A percentile compares a stretch with the other conserved stretches of the same genome.
phyloP scores from a whole-genome alignment of 2,329 filamentous ascomycete genomes.

The Aspergillus hortae region DNA sequence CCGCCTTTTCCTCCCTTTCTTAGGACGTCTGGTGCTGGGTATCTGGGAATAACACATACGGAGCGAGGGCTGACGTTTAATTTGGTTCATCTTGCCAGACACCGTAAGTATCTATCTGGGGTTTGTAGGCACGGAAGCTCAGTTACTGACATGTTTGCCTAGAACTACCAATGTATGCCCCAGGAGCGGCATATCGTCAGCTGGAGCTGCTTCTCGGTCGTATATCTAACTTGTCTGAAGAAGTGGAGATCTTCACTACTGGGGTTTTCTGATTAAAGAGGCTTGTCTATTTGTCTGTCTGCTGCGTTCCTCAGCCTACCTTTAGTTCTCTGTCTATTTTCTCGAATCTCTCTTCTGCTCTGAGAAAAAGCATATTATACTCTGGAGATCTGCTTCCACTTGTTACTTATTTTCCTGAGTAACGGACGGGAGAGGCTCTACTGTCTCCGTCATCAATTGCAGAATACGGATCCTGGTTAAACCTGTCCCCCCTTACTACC shows the following conservation, averaged over 20 bases:
- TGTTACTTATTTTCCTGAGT: no score
- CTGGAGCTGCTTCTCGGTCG: constrained; percentile 73
- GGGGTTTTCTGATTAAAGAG: no score
- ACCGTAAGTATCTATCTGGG: constrained; percentile 45
- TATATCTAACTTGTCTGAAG: constrained; percentile 38
- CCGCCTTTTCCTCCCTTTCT: not conserved
- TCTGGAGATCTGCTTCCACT: no score
- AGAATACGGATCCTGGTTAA: no score
- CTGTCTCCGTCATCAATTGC: no score
- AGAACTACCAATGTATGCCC: constrained; percentile 60
- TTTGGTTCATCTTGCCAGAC: constrained; percentile 61
- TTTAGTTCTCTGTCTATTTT: no score
- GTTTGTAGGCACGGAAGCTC: constrained; percentile 40
- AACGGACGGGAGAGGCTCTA: no score
- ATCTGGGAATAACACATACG: constrained; percentile 66
- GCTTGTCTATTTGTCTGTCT: no score
- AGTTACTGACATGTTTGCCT: constrained; percentile 48
- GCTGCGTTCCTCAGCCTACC: no score
- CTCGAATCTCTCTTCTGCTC: no score
- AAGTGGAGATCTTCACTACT: not conserved
- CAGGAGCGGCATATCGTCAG: constrained; percentile 65
- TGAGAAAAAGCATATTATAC: no score
- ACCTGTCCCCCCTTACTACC: no score
- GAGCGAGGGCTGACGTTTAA: constrained; percentile 75
- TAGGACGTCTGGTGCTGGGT: constrained; percentile 53